These are phyloP conservation scores for Salvia rosmarinus DNA, from an alignment of 257 asterid genomes.

Conservation along the genomic window DNA sequence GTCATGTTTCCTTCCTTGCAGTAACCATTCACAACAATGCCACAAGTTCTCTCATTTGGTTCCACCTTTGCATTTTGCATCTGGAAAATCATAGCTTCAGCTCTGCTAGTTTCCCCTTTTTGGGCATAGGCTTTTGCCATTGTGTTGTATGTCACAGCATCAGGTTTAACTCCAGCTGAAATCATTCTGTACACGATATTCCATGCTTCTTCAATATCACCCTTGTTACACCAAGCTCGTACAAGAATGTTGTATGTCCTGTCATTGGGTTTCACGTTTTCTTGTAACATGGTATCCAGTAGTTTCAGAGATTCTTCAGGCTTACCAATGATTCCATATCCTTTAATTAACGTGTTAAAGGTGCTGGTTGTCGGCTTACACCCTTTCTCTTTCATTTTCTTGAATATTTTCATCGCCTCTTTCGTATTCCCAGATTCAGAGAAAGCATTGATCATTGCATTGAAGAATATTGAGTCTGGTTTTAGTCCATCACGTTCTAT, in stretches of 20 bases:
- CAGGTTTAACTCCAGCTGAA: conserved; percentile 71
- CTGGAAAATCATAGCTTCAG: conserved; percentile 68
- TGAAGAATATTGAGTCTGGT: conserved; percentile 92
- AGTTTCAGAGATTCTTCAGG: conserved; percentile 85
- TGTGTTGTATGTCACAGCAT: conserved; percentile 79
- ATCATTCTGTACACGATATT: conserved; percentile 62
- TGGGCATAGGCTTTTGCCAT: conserved; percentile 81
- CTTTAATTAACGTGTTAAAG: conserved; percentile 82
- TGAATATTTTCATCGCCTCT: conserved; percentile 76
- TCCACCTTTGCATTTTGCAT: conserved; percentile 65
- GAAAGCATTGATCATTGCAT: conserved; percentile 91
- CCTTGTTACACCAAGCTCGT: conserved; percentile 83
- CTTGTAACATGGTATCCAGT: conserved; percentile 61
- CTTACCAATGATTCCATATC: conserved; percentile 76
- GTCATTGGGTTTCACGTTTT: conserved; percentile 69
- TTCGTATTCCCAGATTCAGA: conserved; percentile 87
- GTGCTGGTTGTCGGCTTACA: conserved; percentile 87
- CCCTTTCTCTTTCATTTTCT: conserved; percentile 75
- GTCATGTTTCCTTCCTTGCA: conserved; percentile 82
- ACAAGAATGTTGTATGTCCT: conserved; percentile 87
- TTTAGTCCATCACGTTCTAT: conserved; percentile 71
- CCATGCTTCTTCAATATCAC: conserved; percentile 71
- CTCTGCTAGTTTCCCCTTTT: conserved; percentile 65
- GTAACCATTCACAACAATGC: conserved; percentile 80
- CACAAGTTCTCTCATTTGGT: conserved; percentile 82